Conservation (phyloP, 2,329 filamentous ascomycete species). For the Hypoxylon sp. region DNA sequence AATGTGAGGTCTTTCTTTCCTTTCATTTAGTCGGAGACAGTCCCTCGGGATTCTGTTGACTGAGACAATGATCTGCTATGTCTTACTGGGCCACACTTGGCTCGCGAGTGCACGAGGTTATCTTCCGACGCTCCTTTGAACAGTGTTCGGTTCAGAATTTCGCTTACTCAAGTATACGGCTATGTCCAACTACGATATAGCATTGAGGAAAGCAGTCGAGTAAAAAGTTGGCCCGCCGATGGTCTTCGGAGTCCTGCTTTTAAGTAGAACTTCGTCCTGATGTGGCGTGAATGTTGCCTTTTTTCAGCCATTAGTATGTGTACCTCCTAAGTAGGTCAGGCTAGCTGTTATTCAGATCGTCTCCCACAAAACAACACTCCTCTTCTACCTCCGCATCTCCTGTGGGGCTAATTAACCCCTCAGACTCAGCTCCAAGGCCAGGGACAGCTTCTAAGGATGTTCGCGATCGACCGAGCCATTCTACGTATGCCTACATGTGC, state of each 20-base stretch:
- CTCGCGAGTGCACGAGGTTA: background rate
- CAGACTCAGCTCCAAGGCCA: background rate
- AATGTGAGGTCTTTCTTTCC: background rate
- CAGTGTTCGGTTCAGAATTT: background rate
- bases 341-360: conserved; percentile 1
- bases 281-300: background rate
- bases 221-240: background rate
- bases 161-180: conserved; percentile 25
- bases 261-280: background rate
- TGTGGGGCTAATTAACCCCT: conserved; percentile 9
- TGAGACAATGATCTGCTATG: conserved; percentile 2
- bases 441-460: conserved; percentile 20
- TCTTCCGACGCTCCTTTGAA: background rate
- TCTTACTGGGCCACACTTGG: background rate
- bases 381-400: background rate
- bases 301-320: conserved; percentile 1
- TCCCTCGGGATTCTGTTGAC: too few relatives aligned
- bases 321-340: background rate
- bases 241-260: background rate
- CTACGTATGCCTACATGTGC: conserved; percentile 3
- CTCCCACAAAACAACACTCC: background rate
- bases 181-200: background rate
- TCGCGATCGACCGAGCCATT: conserved; percentile 22
- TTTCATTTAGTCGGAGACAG: background rate
- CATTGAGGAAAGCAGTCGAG: conserved; percentile 1